These are phyloP conservation scores for Hemisphaericaspora subhashii DNA, from an alignment of 1,139 yeast genomes.

Conservation along the genomic window DNA sequence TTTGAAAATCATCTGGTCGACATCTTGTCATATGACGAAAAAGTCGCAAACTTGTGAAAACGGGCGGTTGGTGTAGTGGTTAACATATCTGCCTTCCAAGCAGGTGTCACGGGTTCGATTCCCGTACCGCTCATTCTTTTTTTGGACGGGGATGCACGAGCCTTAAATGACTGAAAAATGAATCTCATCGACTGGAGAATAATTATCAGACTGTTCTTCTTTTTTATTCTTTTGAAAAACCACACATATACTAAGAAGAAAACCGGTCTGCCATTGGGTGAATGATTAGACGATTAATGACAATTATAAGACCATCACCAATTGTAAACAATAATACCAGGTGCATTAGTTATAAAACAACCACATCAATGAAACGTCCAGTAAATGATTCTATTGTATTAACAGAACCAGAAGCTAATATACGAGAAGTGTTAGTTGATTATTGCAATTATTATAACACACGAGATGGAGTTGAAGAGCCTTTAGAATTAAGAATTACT, in stretches of 20 bases:
- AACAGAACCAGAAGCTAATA: conserved; percentile 48
- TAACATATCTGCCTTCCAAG: conserved; percentile 71
- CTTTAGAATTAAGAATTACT: conserved; percentile 69
- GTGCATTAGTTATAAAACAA: conserved; percentile 2
- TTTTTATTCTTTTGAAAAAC: no score
- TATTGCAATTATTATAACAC: conserved; percentile 41
- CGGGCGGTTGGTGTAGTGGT: conserved; percentile 56
- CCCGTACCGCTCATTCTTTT: conserved; percentile 68
- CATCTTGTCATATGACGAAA: no score
- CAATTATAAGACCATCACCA: neutral
- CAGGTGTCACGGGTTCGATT: conserved; percentile 82
- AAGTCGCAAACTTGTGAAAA: neutral
- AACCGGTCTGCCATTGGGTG: no score
- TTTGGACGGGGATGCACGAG: no score
- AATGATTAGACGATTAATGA: conserved; percentile 2
- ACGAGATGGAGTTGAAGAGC: conserved; percentile 11
- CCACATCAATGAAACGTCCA: conserved; percentile 20
- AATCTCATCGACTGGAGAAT: no score
- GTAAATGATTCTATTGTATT: conserved; percentile 30
- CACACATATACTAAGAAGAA: no score
- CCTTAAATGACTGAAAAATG: no score
- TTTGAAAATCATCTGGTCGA: no score
- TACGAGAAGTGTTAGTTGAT: conserved; percentile 46
- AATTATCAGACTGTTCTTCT: no score
- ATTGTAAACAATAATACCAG: neutral